Base-by-base conservation (phyloP, 495 filamentous ascomycete species). In the Tuber borchii region DNA sequence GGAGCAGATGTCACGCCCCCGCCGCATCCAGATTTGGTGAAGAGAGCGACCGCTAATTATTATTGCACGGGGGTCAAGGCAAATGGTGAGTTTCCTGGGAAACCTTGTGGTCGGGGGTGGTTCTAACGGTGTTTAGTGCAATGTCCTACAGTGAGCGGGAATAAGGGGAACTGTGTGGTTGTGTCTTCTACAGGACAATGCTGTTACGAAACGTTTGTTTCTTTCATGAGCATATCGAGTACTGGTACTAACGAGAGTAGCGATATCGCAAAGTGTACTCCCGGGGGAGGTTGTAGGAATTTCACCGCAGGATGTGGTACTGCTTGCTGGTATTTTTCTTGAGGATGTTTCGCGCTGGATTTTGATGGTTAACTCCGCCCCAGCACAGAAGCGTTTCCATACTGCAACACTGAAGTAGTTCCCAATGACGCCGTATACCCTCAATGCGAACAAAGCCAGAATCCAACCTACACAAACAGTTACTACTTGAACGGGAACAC, bases 401-500 rank as follows among this genome's bases (percentile, higher is more conserved):
- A 65, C 26, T 65, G 56, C 56, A 65, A 65, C 56, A 65, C 56
- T 16, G 56, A 65, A 34, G 5, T 65, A 17, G 56, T 65, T 14
- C 56, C 56, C 56, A 8, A 8, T 26, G 56, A 65, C 56, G 56
- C 56, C 26, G 26, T 65, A 34, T 65, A 65, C 14, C 56, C 56
- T 65, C 56, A 19, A 8, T 65, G 56, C 26, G 56, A 65, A 34
- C 26, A 65, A n/a, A 65, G 26, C 56, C 12, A 16, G 26, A 65
- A 65, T 34, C 56, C 56, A 8, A 65, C 14, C 56, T 65, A 34
- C 56, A 65, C 56, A 34, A 65, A 65, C 6, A 65, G 56, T 34
- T 65, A 65, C 56, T 65, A 65, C 56, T 65, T 65, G 56, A 65
- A 65, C 56, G 56, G 56, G 16, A 65, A 65, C 56, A 65, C 56